These are phyloP conservation scores for Ganoderma sinense DNA, from an alignment of 1,284 basidiomycete species.

Conservation along the genomic window DNA sequence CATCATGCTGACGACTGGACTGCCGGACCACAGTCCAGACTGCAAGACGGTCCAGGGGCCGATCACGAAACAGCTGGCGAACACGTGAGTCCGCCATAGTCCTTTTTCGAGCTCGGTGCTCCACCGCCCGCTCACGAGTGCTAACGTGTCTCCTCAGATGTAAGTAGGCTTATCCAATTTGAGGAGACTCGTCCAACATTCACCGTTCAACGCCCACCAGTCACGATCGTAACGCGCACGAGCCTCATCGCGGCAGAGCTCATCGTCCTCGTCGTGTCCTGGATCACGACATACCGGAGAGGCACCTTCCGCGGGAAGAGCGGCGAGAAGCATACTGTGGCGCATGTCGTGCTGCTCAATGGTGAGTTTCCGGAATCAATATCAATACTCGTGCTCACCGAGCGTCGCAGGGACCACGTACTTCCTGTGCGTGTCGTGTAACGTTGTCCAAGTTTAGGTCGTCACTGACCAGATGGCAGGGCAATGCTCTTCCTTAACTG, in stretches of 20 bases:
- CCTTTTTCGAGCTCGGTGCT: neutral
- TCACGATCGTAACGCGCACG: slow-evolving; percentile 9
- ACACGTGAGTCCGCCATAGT: neutral
- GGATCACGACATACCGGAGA: neutral
- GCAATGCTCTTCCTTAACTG: slow-evolving; percentile 5
- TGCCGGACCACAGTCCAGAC: neutral
- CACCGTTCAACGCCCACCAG: too few species aligned
- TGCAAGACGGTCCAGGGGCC: neutral
- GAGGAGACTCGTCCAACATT: neutral
- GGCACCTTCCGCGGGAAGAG: neutral
- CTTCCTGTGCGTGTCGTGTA: slow-evolving; percentile 2
- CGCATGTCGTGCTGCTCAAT: neutral
- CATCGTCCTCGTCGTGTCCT: slow-evolving; percentile 8
- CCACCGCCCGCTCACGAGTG: too few species aligned
- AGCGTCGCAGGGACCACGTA: neutral
- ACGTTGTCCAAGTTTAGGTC: too few species aligned
- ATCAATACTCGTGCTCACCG: too few species aligned
- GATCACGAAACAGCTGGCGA: neutral
- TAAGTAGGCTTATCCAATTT: neutral
- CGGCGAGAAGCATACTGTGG: neutral
- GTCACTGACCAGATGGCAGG: neutral
- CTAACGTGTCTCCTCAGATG: neutral
- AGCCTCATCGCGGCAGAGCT: slow-evolving; percentile 10
- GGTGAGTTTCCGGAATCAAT: too few species aligned
- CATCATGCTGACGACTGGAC: neutral